phyloP scores from a whole-genome alignment of 2,329 filamentous ascomycete genomes.

The Nemania sp. region DNA sequence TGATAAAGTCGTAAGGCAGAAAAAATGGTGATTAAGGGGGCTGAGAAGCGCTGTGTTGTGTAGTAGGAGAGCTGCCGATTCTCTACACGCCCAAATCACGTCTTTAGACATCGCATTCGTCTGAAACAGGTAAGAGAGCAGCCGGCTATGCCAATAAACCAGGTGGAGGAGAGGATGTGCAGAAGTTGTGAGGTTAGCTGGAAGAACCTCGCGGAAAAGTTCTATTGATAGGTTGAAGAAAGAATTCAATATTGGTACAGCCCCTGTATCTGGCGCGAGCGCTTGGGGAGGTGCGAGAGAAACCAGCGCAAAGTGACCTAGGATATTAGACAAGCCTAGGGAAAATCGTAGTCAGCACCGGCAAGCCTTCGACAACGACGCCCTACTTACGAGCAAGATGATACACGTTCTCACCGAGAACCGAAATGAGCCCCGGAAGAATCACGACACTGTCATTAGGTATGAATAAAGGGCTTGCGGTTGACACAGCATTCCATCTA shows the following conservation, averaged over 20 bases:
- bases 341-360: conserved; percentile 1
- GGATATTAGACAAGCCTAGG: conserved; percentile 59
- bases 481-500: conserved; percentile 72
- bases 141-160: conserved; percentile 70
- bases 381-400: conserved; percentile 64
- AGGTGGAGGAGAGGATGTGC: conserved; percentile 63
- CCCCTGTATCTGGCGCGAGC: conserved; percentile 46
- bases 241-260: conserved; percentile 49
- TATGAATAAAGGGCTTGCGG: conserved; percentile 64
- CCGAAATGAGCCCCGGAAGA: conserved; percentile 58
- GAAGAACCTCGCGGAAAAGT: conserved; percentile 66
- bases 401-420: conserved; percentile 66
- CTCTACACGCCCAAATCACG: conserved; percentile 62
- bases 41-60: conserved; percentile 58
- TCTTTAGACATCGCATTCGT: conserved; percentile 58
- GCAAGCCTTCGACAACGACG: not conserved
- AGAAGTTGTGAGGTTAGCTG: conserved; percentile 56
- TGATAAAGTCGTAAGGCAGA: conserved; percentile 61
- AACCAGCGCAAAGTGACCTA: conserved; percentile 57
- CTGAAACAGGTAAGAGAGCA: conserved; percentile 64
- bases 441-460: conserved; percentile 64
- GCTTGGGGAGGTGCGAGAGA: conserved; percentile 48
- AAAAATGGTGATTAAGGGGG: conserved; percentile 70
- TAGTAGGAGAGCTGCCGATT: conserved; percentile 61
- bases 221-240: conserved; percentile 63